Base-by-base conservation (phyloP, 805 yeast genomes). In the Tetrapisispora taiwanensis region DNA sequence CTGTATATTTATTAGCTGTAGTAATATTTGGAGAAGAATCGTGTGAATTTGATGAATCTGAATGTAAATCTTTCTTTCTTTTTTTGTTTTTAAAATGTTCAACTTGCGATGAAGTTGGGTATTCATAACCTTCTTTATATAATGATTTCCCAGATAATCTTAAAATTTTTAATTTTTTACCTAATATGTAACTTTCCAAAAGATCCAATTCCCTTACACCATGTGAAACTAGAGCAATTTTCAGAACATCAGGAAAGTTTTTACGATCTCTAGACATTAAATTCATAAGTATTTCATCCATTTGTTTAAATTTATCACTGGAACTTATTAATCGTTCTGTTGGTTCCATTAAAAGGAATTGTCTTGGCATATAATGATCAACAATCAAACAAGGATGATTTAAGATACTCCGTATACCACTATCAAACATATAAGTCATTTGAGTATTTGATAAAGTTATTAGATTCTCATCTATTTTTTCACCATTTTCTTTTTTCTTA, bases 141-240 rank as follows among this genome's bases (percentile, higher is more conserved):
- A 81, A 60, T 17, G 81, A 74, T 0, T 78, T 70, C 14, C 86
- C 85, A 20, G 87, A 76, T 52, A 81, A 74, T 51, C 95, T 74
- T 47, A 72, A 73, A 55, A 83, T 82, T 48, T 73, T 72, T 32
- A 85, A 62, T 31, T 68, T 68, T 53, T 84, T 78, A 2, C 95
- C 96, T n/a, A 83, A 67, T 13, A 87, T 56, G 37, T 82, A 69
- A 0, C 89, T 84, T 60, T 88, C 97, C 7, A 88, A 70, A 38
- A 88, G 65, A 56, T 88, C 94, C 48, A 84, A 59, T 55, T 84
- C 92, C 55, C 81, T 79, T 19, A 80, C 71, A 52, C 71, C 74
- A 31, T 74, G 72, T 0, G 87, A 81, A 3, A 79, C 73, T 10
- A 84, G 68, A 5, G 71, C 57, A 36, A 59, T 46, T 45, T 52